phyloP scores from a whole-genome alignment of 768 basidiomycete species.

The Phylloporus sp. region DNA sequence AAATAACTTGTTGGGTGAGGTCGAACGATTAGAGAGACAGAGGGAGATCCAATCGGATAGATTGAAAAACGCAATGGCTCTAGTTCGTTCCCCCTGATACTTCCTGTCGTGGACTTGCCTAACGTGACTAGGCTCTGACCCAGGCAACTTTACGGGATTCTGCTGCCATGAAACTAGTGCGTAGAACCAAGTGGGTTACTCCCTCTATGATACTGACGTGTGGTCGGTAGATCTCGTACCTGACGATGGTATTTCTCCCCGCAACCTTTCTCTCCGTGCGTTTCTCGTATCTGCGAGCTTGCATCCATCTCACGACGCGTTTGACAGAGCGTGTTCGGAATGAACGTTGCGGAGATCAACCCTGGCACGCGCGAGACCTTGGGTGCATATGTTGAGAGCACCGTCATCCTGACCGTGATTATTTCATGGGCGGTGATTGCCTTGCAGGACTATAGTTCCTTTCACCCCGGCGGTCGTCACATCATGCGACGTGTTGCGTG shows the following conservation, averaged over 20 bases:
- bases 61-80: constrained; percentile 30
- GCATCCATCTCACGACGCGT: neutral
- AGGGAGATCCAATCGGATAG: constrained; percentile 27
- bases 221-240: constrained; percentile 43
- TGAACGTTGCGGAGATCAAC: constrained; percentile 33
- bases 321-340: constrained; percentile 31
- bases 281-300: neutral
- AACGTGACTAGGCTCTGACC: constrained; percentile 47
- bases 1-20: constrained; percentile 35
- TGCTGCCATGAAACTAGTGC: constrained; percentile 34
- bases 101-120: neutral
- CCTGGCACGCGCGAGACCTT: constrained; percentile 28
- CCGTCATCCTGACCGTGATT: constrained; percentile 45
- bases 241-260: constrained; percentile 62
- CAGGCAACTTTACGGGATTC: constrained; percentile 42
- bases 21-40: constrained; percentile 37
- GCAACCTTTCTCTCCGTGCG: constrained; percentile 41
- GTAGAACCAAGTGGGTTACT: neutral
- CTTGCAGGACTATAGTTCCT: constrained; percentile 35
- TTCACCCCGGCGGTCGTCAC: constrained; percentile 11
- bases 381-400: constrained; percentile 38
- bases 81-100: constrained; percentile 17
- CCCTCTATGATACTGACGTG: neutral
- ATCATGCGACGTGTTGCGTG: constrained; percentile 16
- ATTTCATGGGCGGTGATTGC: constrained; percentile 58